Evolutionary conservation across 495 filamentous ascomycete species (phyloP).

Genomic region (Trichoderma parareesei): DNA sequence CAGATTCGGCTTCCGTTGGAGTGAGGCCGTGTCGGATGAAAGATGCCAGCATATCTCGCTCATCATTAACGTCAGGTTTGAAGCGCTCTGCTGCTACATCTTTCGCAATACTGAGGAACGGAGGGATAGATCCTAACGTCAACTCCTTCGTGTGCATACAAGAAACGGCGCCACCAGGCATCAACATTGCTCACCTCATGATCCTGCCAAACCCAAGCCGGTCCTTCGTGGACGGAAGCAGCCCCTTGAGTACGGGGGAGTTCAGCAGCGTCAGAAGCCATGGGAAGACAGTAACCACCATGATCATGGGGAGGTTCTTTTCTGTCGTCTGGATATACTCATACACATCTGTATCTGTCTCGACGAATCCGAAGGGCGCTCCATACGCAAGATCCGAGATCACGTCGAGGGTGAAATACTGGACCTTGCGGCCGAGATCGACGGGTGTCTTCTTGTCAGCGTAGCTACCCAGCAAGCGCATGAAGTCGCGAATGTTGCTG

Average conservation of each 20-base stretch:
- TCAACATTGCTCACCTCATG: constrained; percentile 30
- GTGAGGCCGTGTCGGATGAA: constrained; percentile 20
- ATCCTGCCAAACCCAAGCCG: constrained; percentile 42
- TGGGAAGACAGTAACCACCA: constrained; percentile 43
- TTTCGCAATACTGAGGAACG: constrained; percentile 24
- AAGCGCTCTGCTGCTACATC: constrained; percentile 30
- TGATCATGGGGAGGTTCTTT: constrained; percentile 38
- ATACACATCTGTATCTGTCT: constrained; percentile 48
- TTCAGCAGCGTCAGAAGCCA: constrained; percentile 46
- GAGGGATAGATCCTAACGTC: too few species aligned
- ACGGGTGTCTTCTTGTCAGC: constrained; percentile 38
- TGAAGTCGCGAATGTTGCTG: constrained; percentile 37
- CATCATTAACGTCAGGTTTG: constrained; percentile 17
- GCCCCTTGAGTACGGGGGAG: constrained; percentile 45
- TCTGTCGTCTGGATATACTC: constrained; percentile 47
- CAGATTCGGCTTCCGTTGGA: constrained; percentile 18
- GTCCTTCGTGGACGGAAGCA: constrained; percentile 50
- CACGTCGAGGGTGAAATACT: constrained; percentile 52
- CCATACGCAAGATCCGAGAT: constrained; percentile 59
- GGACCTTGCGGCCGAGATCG: constrained; percentile 41
- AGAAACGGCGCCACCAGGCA: neutral
- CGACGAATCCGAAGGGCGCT: constrained; percentile 52
- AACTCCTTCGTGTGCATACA: too few species aligned
- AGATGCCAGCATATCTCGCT: constrained; percentile 31
- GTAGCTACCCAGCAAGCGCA: constrained; percentile 37